A percentile compares a stretch with the other conserved stretches of the same genome.
phyloP scores from a whole-genome alignment of 768 basidiomycete species.

The Coprinopsis cinerea region DNA sequence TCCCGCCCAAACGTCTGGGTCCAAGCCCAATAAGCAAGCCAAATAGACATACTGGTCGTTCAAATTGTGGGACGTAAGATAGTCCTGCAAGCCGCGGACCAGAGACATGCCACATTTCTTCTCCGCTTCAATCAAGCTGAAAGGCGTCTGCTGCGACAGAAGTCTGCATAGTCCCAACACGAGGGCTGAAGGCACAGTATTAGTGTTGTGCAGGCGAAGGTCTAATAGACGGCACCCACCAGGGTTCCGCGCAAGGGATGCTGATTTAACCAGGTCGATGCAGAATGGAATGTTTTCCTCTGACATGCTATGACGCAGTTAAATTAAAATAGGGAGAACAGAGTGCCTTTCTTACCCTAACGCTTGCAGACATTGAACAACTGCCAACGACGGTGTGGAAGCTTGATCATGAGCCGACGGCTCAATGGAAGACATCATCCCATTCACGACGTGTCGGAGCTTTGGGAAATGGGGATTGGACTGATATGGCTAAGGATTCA shows the following conservation, averaged over 20 bases:
- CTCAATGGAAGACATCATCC: background rate
- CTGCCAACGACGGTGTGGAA: constrained; percentile 12
- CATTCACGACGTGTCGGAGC: constrained; percentile 3
- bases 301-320: constrained; percentile 14
- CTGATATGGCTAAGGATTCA: background rate
- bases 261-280: constrained; percentile 21
- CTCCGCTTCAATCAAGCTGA: constrained; percentile 23
- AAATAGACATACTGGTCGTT: constrained; percentile 67
- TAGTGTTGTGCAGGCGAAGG: background rate
- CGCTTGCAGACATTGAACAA: constrained; percentile 21
- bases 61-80: constrained; percentile 51
- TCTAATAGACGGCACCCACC: background rate
- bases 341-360: constrained; percentile 24
- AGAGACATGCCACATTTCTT: constrained; percentile 25
- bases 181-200: constrained; percentile 14
- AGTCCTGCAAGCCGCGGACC: constrained; percentile 44
- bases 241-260: constrained; percentile 14
- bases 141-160: constrained; percentile 23
- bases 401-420: background rate
- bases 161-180: constrained; percentile 34
- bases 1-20: constrained; percentile 65
- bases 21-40: constrained; percentile 52
- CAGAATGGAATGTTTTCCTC: constrained; percentile 20
- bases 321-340: background rate
- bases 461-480: constrained; percentile 4